A percentile compares a stretch with the other conserved stretches of the same genome.
Conservation (phyloP, 768 basidiomycete species). For the Tubosaeta sp. region DNA sequence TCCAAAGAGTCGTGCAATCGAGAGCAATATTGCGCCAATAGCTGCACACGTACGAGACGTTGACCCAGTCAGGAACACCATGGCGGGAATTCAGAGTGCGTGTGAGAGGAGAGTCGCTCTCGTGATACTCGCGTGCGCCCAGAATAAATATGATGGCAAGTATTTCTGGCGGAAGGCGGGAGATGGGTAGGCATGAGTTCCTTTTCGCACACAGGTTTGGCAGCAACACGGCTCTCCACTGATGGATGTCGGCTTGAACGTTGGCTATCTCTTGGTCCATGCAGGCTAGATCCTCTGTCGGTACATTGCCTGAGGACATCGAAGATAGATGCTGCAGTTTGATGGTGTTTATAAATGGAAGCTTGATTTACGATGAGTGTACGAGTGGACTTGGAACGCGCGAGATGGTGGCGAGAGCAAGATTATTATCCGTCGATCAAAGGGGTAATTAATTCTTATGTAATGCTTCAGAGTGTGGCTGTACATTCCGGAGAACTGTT, state of each 20-base stretch:
- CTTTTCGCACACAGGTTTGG: not conserved
- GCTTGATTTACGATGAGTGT: no score
- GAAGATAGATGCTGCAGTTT: no score
- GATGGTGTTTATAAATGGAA: no score
- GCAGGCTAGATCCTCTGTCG: not conserved
- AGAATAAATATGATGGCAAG: not conserved
- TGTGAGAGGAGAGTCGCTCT: not conserved
- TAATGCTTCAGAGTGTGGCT: no score
- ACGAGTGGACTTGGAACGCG: no score
- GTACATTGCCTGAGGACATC: not conserved
- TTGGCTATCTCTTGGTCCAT: not conserved
- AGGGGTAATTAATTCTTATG: no score
- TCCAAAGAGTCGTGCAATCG: not conserved
- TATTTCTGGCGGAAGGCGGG: not conserved
- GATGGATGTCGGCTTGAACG: not conserved
- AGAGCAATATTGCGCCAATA: not conserved
- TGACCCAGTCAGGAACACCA: no score
- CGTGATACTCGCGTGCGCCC: not conserved
- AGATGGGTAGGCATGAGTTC: not conserved
- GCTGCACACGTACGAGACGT: not conserved
- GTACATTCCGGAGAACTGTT: no score
- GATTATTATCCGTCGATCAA: no score
- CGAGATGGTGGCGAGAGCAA: no score
- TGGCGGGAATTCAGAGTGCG: not conserved
- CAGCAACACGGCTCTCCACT: not conserved